A percentile compares a stretch with the other conserved stretches of the same genome.
Conservation (phyloP, 2,329 filamentous ascomycete species). For the Colletotrichum viniferum region DNA sequence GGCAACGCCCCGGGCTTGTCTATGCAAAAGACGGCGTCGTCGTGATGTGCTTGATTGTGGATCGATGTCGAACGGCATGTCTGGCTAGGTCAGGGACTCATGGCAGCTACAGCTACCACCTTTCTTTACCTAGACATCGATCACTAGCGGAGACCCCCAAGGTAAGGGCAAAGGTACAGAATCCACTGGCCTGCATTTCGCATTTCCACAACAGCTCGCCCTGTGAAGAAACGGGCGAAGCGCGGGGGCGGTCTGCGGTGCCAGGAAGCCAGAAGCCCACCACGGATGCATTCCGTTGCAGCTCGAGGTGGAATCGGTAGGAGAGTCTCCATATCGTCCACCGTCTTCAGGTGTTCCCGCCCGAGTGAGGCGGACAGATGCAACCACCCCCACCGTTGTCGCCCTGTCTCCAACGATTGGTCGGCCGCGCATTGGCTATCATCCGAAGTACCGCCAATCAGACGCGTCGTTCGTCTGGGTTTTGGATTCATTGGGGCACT, state of each 20-base stretch:
- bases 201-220: constrained; percentile 8
- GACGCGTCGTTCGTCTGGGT: constrained; percentile 22
- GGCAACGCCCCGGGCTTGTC: not conserved
- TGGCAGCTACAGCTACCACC: not conserved
- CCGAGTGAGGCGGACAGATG: constrained; percentile 17
- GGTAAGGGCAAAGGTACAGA: not conserved
- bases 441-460: constrained; percentile 24
- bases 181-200: constrained; percentile 1
- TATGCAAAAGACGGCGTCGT: not conserved
- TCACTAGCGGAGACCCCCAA: not conserved
- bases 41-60: not conserved
- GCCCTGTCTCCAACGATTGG: not conserved
- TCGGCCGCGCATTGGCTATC: not conserved
- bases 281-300: not conserved
- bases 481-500: constrained; percentile 26
- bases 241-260: not conserved
- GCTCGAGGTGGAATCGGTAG: not conserved
- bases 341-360: not conserved
- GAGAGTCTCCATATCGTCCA: not conserved
- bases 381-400: constrained; percentile 1
- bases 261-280: not conserved
- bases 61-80: not conserved
- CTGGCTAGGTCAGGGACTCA: not conserved
- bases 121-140: not conserved
- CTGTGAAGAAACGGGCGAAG: constrained; percentile 8